Base-by-base conservation (phyloP, 768 basidiomycete species). In the Suillus bovinus region DNA sequence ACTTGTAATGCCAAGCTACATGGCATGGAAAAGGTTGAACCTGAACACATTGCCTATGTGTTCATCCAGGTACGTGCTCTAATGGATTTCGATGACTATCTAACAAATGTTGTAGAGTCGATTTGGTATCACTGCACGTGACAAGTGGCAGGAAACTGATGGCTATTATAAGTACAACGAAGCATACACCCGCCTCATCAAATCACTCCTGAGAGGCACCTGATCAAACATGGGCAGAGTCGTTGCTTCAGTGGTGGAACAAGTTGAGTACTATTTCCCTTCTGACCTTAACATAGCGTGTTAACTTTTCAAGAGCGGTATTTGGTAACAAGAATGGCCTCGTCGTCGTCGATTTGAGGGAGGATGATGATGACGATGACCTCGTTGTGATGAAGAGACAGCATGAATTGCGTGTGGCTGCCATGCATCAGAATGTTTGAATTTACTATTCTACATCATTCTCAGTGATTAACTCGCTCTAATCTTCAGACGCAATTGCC, bases 1-100 rank as follows among this genome's bases (percentile, higher is more conserved):
- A 14, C 24, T 13, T 31, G 54, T n/a, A 61, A 61, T 42, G 54
- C 34, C 8, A 61, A 58, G 55, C 20, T 61, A 16, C 61, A 57
- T 14, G 14, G 49, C 11, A 61, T 61, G 61, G 6, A 7, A 1
- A 20, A 58, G 47, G 61, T 61, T 16, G 22, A 38, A n/a, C 41
- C 61, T 42, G 41, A 61, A 42, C 61, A 61, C 16, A 57, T 61
- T n/a, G 54, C 61, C 33, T 61, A 61, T 27, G n/a, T 20, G 3
- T 22, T 38, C 11, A 22, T 61, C 29, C 60, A 61, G n/a, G 42
- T 29, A 47, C 4, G 17, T 44, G 10, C 3, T 41, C 33, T n/a
- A 7, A 24, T 47, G 14, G 5, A 22, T 24, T 14, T 47, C 5
- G 3, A 14, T 27, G 24, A 47, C 22, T 59, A 10, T 59, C 22